Evolutionary conservation across 306 rosid genomes (phyloP).

Genomic region (Glycine tomentella): DNA sequence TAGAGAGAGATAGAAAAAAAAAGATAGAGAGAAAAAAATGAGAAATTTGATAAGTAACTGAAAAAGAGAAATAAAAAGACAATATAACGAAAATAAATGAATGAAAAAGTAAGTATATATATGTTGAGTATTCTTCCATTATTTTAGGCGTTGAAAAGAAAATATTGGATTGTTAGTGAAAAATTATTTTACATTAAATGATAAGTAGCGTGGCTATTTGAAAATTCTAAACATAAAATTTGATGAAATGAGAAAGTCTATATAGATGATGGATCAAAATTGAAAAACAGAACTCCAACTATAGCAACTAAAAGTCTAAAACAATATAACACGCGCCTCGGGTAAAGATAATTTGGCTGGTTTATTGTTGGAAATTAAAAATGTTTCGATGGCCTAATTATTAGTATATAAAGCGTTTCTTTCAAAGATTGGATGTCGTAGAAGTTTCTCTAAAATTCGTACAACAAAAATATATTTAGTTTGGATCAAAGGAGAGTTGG

Average conservation of each 20-base stretch:
- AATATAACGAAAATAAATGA: no score
- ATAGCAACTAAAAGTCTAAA: not conserved
- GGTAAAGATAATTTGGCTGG: not conserved
- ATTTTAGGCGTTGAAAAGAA: not conserved
- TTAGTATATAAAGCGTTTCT: not conserved
- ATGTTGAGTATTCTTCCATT: no score
- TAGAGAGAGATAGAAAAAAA: no score
- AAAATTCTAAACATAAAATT: no score
- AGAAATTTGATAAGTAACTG: no score
- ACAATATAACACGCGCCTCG: not conserved
- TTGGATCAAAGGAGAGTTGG: not conserved
- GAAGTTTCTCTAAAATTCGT: slow-evolving; percentile 12
- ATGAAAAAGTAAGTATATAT: no score
- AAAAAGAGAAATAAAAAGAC: no score
- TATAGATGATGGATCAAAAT: no score
- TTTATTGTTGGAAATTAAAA: not conserved
- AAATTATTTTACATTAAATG: not conserved
- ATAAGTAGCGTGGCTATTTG: no score
- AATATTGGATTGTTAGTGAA: not conserved
- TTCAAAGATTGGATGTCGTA: not conserved
- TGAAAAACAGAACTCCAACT: not conserved
- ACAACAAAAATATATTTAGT: not conserved
- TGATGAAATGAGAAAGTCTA: no score
- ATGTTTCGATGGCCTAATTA: not conserved
- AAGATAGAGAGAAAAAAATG: no score